Evolutionary conservation across 2,329 filamentous ascomycete species (phyloP).

Genomic region (Diaporthe eres): DNA sequence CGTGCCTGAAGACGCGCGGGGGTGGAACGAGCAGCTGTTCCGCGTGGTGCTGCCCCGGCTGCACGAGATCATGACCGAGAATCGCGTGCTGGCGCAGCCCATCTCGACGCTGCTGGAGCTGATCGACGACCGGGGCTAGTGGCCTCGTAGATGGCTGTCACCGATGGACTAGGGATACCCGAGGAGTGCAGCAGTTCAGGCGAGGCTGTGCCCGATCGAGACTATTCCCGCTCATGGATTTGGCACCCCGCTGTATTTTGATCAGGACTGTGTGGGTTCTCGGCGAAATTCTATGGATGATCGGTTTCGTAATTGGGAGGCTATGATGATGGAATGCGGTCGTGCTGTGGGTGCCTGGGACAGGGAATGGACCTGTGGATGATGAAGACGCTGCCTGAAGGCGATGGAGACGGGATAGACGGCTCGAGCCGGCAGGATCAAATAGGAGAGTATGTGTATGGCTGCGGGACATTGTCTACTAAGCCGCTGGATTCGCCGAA

Average conservation of each 20-base stretch:
- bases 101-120: slow-evolving; percentile 52
- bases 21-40: slow-evolving; percentile 79
- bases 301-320: neutral
- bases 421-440: too few relatives aligned
- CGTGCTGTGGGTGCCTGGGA: neutral
- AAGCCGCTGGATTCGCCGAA: neutral
- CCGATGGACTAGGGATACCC: neutral
- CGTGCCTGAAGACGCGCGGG: slow-evolving; percentile 57
- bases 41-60: slow-evolving; percentile 74
- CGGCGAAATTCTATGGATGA: neutral
- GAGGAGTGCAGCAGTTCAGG: too few relatives aligned
- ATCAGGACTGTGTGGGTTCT: neutral
- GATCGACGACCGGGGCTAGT: slow-evolving; percentile 44
- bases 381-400: too few relatives aligned
- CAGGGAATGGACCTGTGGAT: too few relatives aligned
- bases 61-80: slow-evolving; percentile 79
- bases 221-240: neutral
- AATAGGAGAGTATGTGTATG: neutral
- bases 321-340: neutral
- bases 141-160: neutral
- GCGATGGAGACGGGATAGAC: neutral
- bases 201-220: neutral
- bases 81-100: slow-evolving; percentile 66
- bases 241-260: neutral
- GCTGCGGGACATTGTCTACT: too few relatives aligned